phyloP scores from a whole-genome alignment of 768 basidiomycete genomes.

The Brasilioporus rufonigricans region DNA sequence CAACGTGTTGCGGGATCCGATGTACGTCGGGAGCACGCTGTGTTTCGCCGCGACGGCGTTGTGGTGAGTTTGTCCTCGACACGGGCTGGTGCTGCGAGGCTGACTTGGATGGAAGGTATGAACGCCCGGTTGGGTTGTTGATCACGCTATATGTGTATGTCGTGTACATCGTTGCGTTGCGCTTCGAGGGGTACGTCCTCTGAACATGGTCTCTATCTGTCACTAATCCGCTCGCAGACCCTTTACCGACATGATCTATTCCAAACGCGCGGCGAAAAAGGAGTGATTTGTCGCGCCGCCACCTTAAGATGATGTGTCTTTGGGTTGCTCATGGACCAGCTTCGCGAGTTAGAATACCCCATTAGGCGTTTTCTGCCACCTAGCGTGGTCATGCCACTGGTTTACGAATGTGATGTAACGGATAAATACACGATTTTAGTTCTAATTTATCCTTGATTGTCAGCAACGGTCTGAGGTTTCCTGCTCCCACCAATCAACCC shows the following conservation, averaged over 20 bases:
- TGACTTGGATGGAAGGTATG: constrained; percentile 53
- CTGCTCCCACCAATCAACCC: constrained; percentile 19
- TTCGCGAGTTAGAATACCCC: neutral
- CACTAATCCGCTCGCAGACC: constrained; percentile 41
- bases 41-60: constrained; percentile 84
- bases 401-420: neutral
- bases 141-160: constrained; percentile 81
- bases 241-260: constrained; percentile 82
- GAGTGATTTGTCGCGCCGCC: constrained; percentile 8
- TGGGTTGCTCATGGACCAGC: neutral
- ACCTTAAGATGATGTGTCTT: no score
- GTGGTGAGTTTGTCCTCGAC: constrained; percentile 52
- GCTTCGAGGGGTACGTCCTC: constrained; percentile 79
- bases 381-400: neutral
- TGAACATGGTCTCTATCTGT: neutral
- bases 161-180: constrained; percentile 79
- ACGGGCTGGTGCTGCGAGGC: neutral
- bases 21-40: constrained; percentile 96
- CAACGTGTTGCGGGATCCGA: constrained; percentile 88
- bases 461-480: neutral
- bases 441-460: neutral
- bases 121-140: constrained; percentile 79
- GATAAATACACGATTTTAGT: neutral
- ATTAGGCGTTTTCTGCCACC: neutral
- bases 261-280: constrained; percentile 40